These are phyloP conservation scores for Diutina sp. DNA, from an alignment of 1,139 yeast genomes.

Conservation along the genomic window DNA sequence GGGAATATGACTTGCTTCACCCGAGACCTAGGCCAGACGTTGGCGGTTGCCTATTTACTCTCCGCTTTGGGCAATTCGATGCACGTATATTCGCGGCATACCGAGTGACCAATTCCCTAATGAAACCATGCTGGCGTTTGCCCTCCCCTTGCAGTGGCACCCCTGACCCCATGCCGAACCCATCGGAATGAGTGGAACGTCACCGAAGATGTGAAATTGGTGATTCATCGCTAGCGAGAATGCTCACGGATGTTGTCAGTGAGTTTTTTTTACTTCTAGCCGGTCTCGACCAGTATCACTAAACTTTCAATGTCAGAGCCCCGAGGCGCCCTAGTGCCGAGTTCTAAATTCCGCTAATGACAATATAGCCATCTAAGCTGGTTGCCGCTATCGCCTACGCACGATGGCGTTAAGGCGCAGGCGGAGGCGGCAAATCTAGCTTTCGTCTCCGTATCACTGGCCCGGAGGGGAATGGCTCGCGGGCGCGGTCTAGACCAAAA, in stretches of 20 bases:
- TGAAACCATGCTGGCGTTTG: neutral
- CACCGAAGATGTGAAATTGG: too few relatives aligned
- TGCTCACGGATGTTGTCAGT: too few relatives aligned
- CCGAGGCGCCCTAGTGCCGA: neutral
- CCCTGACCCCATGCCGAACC: neutral
- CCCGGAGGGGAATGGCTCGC: neutral
- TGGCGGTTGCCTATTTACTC: too few relatives aligned
- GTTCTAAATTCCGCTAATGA: neutral
- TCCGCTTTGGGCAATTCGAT: too few relatives aligned
- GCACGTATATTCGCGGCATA: too few relatives aligned
- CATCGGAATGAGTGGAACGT: too few relatives aligned
- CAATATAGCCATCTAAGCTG: neutral
- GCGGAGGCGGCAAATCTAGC: neutral
- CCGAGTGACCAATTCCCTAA: neutral
- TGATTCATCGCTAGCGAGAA: too few relatives aligned
- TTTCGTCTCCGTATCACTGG: neutral
- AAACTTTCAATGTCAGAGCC: too few relatives aligned
- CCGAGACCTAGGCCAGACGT: too few relatives aligned
- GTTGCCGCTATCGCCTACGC: neutral
- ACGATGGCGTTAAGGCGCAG: neutral
- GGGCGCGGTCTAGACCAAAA: neutral
- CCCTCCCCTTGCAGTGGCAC: neutral
- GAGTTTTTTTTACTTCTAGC: too few relatives aligned
- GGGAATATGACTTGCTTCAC: too few relatives aligned
- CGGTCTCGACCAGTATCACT: too few relatives aligned